A percentile compares a stretch with the other conserved stretches of the same genome.
phyloP scores from a whole-genome alignment of 148 eudicot species.

The Polygonum aviculare region DNA sequence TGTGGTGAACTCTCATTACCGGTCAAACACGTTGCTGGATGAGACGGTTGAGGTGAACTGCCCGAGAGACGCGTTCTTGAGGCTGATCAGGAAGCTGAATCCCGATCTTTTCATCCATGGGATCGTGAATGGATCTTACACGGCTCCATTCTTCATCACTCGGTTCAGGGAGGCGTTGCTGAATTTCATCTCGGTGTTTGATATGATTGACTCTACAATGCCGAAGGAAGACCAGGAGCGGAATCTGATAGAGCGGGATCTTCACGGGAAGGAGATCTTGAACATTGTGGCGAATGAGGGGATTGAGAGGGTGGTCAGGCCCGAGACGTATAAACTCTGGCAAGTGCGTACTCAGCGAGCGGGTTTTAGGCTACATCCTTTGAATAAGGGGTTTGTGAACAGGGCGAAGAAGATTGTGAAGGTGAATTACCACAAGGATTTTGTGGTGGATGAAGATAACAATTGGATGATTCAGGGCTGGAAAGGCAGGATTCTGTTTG shows the following conservation, averaged over 20 bases:
- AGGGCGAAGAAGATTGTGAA: slow-evolving; percentile 20
- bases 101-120: slow-evolving; percentile 35
- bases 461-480: slow-evolving; percentile 20
- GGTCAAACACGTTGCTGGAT: slow-evolving; percentile 27
- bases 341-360: slow-evolving; percentile 28
- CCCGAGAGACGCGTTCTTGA: slow-evolving; percentile 36
- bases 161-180: slow-evolving; percentile 35
- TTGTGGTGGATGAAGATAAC: slow-evolving; percentile 21
- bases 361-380: slow-evolving; percentile 14
- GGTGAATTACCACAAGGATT: slow-evolving; percentile 24
- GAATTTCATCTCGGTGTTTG: slow-evolving; percentile 27
- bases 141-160: slow-evolving; percentile 28
- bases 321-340: slow-evolving; percentile 73
- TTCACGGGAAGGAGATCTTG: slow-evolving; percentile 32
- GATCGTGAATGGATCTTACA: slow-evolving; percentile 26
- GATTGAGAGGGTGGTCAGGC: slow-evolving; percentile 45
- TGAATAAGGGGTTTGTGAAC: slow-evolving; percentile 16
- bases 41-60: slow-evolving; percentile 23
- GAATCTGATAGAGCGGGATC: slow-evolving; percentile 25
- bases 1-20: slow-evolving; percentile 28
- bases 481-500: slow-evolving; percentile 21
- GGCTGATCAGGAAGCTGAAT: slow-evolving; percentile 27
- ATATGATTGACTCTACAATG: slow-evolving; percentile 28
- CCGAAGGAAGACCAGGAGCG: slow-evolving; percentile 22
- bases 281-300: slow-evolving; percentile 65